Evolutionary conservation across 2,329 filamentous ascomycete genomes (phyloP).

Genomic region (Sporothrix sp.): DNA sequence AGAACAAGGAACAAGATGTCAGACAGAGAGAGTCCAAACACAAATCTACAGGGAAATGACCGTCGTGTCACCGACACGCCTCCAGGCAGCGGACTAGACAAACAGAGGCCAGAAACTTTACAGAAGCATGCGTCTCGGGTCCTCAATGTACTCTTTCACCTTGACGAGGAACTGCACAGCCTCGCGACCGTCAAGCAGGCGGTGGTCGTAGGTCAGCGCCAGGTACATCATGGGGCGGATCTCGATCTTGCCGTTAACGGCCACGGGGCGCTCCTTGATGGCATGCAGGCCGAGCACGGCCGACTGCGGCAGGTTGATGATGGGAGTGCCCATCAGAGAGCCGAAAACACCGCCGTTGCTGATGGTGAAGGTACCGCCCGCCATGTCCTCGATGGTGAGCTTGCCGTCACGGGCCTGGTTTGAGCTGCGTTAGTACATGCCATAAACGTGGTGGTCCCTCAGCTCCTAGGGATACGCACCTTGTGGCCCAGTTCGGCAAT

Average conservation of each 20-base stretch:
- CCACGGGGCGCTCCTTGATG: slow-evolving; percentile 89
- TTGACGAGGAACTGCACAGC: slow-evolving; percentile 94
- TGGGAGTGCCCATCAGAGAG: slow-evolving; percentile 93
- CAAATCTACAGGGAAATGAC: slow-evolving; percentile 9
- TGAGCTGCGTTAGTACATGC: neutral
- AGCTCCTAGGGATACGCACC: slow-evolving; percentile 39
- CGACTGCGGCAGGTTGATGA: slow-evolving; percentile 94
- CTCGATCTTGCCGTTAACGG: slow-evolving; percentile 86
- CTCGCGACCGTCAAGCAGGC: slow-evolving; percentile 87
- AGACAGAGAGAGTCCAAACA: slow-evolving; percentile 1
- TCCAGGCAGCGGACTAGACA: neutral
- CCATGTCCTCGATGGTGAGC: slow-evolving; percentile 98
- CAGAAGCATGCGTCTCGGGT: slow-evolving; percentile 83
- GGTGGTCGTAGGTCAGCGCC: slow-evolving; percentile 94
- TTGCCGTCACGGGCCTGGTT: slow-evolving; percentile 81
- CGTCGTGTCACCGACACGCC: neutral
- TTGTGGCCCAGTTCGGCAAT: slow-evolving; percentile 96
- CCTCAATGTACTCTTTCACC: slow-evolving; percentile 96
- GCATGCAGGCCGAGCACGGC: slow-evolving; percentile 88
- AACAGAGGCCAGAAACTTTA: slow-evolving; percentile 21
- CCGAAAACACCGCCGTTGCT: slow-evolving; percentile 96
- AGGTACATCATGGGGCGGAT: slow-evolving; percentile 99
- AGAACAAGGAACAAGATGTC: neutral
- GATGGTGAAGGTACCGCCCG: slow-evolving; percentile 95
- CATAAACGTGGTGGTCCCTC: neutral